Evolutionary conservation across 1,284 basidiomycete genomes (phyloP).

Genomic region (Ustilago trichophora): DNA sequence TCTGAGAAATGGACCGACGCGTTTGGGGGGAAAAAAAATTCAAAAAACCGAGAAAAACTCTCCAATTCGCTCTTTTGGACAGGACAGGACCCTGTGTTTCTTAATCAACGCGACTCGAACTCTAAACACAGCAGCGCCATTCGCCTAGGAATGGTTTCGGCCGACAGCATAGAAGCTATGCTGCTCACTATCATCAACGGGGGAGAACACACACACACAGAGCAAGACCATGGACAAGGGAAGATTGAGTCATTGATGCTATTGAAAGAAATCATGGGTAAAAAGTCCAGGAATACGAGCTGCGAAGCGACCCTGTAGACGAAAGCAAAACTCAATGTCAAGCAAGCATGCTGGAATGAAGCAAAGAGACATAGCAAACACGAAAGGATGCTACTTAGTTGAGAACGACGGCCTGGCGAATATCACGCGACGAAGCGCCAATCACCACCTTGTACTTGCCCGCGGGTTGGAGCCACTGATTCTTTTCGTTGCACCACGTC

Average conservation of each 20-base stretch:
- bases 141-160: too few species aligned
- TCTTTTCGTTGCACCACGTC: conserved; percentile 31
- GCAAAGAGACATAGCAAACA: too few species aligned
- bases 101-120: background rate
- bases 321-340: background rate
- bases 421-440: conserved; percentile 53
- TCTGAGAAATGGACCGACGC: too few species aligned
- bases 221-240: too few species aligned
- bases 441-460: conserved; percentile 46
- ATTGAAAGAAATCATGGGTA: background rate
- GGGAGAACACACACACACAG: too few species aligned
- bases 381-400: conserved; percentile 5
- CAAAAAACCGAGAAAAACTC: conserved; percentile 1
- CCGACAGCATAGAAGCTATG: too few species aligned
- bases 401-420: conserved; percentile 41
- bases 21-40: conserved; percentile 18
- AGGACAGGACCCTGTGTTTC: background rate
- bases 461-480: conserved; percentile 51
- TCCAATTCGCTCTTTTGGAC: too few species aligned
- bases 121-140: too few species aligned
- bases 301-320: conserved; percentile 9
- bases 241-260: too few species aligned
- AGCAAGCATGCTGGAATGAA: background rate
- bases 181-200: too few species aligned
- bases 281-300: conserved; percentile 10